A percentile compares a stretch with the other conserved stretches of the same genome.
Conservation (phyloP, 2,329 filamentous ascomycete genomes). For the Neocatenulostroma microsporum region DNA sequence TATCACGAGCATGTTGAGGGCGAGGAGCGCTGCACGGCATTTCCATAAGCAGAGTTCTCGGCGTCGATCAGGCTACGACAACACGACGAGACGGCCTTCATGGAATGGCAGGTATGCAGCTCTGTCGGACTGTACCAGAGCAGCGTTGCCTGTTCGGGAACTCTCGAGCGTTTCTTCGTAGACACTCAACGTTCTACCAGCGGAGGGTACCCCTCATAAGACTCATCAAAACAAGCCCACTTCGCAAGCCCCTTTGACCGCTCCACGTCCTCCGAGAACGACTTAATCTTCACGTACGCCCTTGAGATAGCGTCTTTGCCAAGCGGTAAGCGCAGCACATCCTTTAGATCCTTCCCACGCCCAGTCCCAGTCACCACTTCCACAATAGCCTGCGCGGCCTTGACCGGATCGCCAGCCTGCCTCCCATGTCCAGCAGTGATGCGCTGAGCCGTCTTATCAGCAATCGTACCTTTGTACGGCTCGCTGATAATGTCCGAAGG, state of each 20-base stretch:
- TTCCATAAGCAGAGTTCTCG: too few relatives aligned
- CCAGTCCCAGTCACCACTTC: conserved; percentile 31
- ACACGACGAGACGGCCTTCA: too few relatives aligned
- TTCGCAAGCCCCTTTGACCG: conserved; percentile 6
- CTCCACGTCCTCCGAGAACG: conserved; percentile 10
- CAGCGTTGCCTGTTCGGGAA: too few relatives aligned
- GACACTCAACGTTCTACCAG: too few relatives aligned
- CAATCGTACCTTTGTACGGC: conserved; percentile 8
- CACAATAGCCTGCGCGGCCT: conserved; percentile 32
- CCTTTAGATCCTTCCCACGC: conserved; percentile 21
- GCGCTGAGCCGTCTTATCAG: conserved; percentile 5
- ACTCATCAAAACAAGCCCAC: conserved; percentile 8
- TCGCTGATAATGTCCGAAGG: conserved; percentile 11
- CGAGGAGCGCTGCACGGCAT: too few relatives aligned
- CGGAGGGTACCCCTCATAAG: conserved; percentile 10
- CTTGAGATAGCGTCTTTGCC: conserved; percentile 31
- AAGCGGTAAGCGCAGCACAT: conserved; percentile 31
- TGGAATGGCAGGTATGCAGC: too few relatives aligned
- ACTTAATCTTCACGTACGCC: conserved; percentile 12
- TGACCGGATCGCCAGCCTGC: conserved; percentile 31
- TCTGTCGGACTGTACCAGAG: too few relatives aligned
- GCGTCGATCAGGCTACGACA: too few relatives aligned
- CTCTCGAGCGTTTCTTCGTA: too few relatives aligned
- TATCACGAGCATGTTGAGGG: too few relatives aligned
- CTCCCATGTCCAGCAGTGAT: conserved; percentile 16